Base-by-base conservation (phyloP, 2,329 filamentous ascomycete species). In the Periconia digitata region DNA sequence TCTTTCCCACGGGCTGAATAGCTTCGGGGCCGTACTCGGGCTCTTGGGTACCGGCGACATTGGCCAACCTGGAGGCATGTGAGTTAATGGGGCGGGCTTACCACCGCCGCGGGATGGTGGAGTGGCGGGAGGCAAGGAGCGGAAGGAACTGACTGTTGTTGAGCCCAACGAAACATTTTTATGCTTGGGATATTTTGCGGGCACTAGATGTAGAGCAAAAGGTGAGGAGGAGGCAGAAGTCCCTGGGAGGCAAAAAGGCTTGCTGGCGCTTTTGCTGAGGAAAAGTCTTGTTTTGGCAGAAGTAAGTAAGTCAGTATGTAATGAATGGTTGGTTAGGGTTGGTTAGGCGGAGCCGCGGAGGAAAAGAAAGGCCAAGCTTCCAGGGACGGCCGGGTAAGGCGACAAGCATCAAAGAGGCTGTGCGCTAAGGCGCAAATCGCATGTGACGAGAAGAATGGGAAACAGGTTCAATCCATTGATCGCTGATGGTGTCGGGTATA, bases 21-120 rank as follows among this genome's bases (percentile, higher is more conserved):
- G 92, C 92, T 7, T 85, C 82, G 42, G 92, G 86, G 58, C 94
- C 94, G 73, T 99, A 96, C 75, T 95, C 89, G 69, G 92, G 92
- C 80, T 96, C 92, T 74, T 95, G 89, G 46, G 92, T 97, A 75
- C 95, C 92, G 69, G 92, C 91, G 71, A 96, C 91, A 74, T 92
- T 82, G 68, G 81, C 80, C 67, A 84, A 74, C 61, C 81, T 84
- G 55, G 44, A 20, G 21, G 50, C 34, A 20, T 43, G 61, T 63
- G 37, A 66, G 57, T 43, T 47, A 40, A 43, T 16, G 40, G 35
- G 43, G 21, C 21, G 16, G 40, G 57, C 47, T n/a, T 43, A 18
- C 41, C 12, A n/a, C 20, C 8, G 45, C 40, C 24, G 44, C 41
- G 45, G 54, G 54, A 53, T 41, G 48, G 52, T 23, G 6, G 56